Conservation (phyloP, 495 filamentous ascomycete species). For the Sabuloglossum arenarium region DNA sequence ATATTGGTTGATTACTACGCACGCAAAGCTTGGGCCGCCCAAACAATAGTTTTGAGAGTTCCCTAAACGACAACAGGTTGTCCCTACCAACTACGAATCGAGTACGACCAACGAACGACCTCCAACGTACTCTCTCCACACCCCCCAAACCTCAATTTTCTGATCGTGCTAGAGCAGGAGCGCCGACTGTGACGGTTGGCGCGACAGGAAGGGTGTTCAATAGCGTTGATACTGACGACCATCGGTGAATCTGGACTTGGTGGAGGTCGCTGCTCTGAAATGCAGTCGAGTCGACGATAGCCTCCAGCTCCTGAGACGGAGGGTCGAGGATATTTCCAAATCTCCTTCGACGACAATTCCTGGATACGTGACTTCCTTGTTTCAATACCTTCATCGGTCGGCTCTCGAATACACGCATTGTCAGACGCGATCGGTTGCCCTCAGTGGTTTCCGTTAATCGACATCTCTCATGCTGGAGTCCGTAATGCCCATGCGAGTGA, state of each 20-base stretch:
- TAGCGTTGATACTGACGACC: background rate
- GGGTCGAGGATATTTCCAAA: background rate
- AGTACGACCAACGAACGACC: background rate
- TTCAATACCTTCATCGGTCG: background rate
- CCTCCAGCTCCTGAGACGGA: constrained; percentile 1
- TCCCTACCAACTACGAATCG: background rate
- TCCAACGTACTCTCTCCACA: background rate
- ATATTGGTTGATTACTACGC: background rate
- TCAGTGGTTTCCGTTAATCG: background rate
- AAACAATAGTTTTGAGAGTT: constrained; percentile 1
- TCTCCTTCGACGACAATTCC: background rate
- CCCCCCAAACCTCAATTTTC: background rate
- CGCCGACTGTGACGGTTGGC: background rate
- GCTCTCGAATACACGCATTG: background rate
- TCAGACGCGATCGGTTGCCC: background rate
- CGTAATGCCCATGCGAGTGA: constrained; percentile 3
- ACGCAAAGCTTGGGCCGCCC: background rate
- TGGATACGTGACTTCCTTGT: background rate
- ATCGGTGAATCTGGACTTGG: background rate
- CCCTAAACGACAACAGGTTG: background rate
- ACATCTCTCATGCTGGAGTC: background rate
- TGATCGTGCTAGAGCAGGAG: background rate
- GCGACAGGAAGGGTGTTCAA: background rate
- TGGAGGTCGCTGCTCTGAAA: background rate
- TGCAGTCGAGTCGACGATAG: background rate